phyloP scores from a whole-genome alignment of 768 basidiomycete genomes.

The Russula sp. region DNA sequence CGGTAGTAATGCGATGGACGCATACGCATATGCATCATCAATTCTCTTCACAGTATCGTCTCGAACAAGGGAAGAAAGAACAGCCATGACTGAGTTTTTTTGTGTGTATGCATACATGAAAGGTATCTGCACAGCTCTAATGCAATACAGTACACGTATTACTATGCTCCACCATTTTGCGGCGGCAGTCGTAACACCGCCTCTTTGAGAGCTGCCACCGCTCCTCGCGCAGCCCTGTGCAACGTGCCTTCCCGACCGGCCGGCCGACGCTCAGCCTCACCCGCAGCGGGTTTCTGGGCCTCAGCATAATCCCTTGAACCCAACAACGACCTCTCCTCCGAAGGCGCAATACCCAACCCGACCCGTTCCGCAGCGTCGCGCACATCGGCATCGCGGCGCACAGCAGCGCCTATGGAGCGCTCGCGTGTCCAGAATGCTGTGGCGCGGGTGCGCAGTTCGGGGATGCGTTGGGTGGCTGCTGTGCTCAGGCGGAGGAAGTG shows the following conservation, averaged over 20 bases:
- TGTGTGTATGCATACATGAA: neutral
- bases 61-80: too few relatives aligned
- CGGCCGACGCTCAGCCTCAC: neutral
- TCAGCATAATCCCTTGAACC: constrained; percentile 11
- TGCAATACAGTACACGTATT: neutral
- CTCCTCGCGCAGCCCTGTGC: constrained; percentile 13
- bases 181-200: neutral
- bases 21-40: constrained; percentile 7
- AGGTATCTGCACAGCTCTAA: neutral
- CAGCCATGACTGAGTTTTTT: too few relatives aligned
- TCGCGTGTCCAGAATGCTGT: constrained; percentile 20
- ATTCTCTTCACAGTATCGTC: neutral
- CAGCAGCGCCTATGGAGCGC: constrained; percentile 11
- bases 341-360: constrained; percentile 11
- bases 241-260: constrained; percentile 11
- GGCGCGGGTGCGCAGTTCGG: constrained; percentile 21
- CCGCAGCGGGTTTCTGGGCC: neutral
- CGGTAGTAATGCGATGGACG: constrained; percentile 5
- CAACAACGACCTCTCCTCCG: neutral
- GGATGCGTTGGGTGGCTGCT: constrained; percentile 13
- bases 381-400: constrained; percentile 24
- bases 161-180: neutral
- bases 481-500: constrained; percentile 19
- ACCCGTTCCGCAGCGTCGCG: constrained; percentile 17
- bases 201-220: constrained; percentile 7